Percentiles rank a stretch among this genome's conserved stretches.
These are phyloP conservation scores for Lipomyces sp. DNA, from an alignment of 805 yeast species.

Conservation along the genomic window DNA sequence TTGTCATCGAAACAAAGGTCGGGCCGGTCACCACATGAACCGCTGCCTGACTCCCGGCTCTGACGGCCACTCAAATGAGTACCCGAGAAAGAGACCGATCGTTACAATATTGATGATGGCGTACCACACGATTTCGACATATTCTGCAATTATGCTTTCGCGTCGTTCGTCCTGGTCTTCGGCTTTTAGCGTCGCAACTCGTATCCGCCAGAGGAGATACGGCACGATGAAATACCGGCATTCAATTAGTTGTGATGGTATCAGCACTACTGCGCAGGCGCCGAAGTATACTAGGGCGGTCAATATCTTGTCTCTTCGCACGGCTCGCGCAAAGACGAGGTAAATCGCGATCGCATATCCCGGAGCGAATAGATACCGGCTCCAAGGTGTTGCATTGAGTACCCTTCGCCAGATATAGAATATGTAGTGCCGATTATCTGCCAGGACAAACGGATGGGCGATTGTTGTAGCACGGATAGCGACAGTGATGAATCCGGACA, in stretches of 20 bases:
- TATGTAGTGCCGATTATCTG: slow-evolving; percentile 93
- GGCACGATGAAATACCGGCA: slow-evolving; percentile 92
- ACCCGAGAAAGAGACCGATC: slow-evolving; percentile 59
- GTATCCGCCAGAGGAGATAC: slow-evolving; percentile 71
- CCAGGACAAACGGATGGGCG: slow-evolving; percentile 86
- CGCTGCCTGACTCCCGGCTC: slow-evolving; percentile 67
- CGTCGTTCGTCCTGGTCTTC: slow-evolving; percentile 45
- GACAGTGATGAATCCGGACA: slow-evolving; percentile 47
- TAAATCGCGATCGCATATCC: slow-evolving; percentile 63
- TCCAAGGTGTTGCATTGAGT: slow-evolving; percentile 55
- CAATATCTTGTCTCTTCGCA: slow-evolving; percentile 13
- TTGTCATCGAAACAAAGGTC: neutral
- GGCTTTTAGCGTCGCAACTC: slow-evolving; percentile 44
- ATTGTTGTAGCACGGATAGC: slow-evolving; percentile 66
- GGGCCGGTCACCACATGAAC: slow-evolving; percentile 73
- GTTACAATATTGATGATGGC: slow-evolving; percentile 59
- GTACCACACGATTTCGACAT: slow-evolving; percentile 56
- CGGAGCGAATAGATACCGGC: slow-evolving; percentile 61
- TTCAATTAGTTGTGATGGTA: slow-evolving; percentile 92
- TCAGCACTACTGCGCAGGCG: slow-evolving; percentile 64
- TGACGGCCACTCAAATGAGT: slow-evolving; percentile 70
- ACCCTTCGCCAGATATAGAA: slow-evolving; percentile 80
- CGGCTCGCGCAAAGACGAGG: slow-evolving; percentile 43
- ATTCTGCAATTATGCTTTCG: neutral
- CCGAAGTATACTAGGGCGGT: slow-evolving; percentile 52